Evolutionary conservation across 305 asterid species (phyloP).

Genomic region (Salvia sclarea): DNA sequence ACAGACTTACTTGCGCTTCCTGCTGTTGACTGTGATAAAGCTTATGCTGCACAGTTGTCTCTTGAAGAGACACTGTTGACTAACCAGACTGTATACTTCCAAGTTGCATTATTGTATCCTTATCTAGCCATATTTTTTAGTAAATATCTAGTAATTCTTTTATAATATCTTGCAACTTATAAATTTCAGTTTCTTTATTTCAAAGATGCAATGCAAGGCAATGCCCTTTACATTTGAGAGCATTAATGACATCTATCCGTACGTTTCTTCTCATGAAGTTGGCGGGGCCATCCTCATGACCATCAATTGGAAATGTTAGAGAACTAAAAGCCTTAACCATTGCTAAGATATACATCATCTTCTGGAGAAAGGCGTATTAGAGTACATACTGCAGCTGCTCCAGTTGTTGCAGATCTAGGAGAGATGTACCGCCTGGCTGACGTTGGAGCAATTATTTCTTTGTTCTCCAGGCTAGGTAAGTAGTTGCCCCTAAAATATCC

Average conservation of each 20-base stretch:
- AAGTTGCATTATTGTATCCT: slow-evolving; percentile 98
- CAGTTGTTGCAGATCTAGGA: slow-evolving; percentile 85
- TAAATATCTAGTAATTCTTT: slow-evolving; percentile 15
- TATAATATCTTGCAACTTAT: neutral
- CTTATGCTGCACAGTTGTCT: slow-evolving; percentile 88
- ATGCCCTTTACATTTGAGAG: slow-evolving; percentile 18
- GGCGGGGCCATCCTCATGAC: slow-evolving; percentile 5
- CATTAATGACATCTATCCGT: neutral
- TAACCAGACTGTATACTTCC: slow-evolving; percentile 81
- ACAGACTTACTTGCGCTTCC: slow-evolving; percentile 97
- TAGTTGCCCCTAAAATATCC: slow-evolving; percentile 13
- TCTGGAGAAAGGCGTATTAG: slow-evolving; percentile 98
- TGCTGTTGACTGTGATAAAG: slow-evolving; percentile 97
- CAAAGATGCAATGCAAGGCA: slow-evolving; percentile 8
- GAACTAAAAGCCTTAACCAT: slow-evolving; percentile 48
- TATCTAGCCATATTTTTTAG: slow-evolving; percentile 26
- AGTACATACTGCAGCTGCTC: slow-evolving; percentile 97
- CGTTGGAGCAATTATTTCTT: slow-evolving; percentile 77
- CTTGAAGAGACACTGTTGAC: slow-evolving; percentile 94
- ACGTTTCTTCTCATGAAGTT: slow-evolving; percentile 10
- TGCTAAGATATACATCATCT: slow-evolving; percentile 83
- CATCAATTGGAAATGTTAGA: slow-evolving; percentile 23
- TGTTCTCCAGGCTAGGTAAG: slow-evolving; percentile 90
- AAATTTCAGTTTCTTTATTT: slow-evolving; percentile 22
- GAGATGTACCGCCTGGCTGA: slow-evolving; percentile 97